Base-by-base conservation (phyloP, 1,284 basidiomycete species). In the Heterobasidion occidentale region DNA sequence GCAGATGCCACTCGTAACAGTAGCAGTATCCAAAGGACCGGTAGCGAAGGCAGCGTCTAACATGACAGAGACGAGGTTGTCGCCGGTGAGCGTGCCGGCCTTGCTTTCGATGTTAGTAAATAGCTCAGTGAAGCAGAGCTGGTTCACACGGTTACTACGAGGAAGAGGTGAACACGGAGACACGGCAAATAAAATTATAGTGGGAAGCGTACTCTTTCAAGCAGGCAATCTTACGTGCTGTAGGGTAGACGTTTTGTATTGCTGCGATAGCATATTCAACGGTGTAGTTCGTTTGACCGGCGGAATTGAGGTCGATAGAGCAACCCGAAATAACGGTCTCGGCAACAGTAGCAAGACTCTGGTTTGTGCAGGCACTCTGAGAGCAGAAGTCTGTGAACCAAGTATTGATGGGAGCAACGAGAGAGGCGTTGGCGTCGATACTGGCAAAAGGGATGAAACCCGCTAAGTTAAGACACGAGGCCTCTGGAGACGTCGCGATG, bases 331-430 rank as follows among this genome's bases (percentile, higher is more conserved):
- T 78, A 50, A 83, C 58, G 59, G 76, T 80, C 48, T 70, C 64
- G 7, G 77, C 74, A 36, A 86, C 68, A 8, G 70, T 63, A 12
- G 76, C 67, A n/a, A 81, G 71, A 3, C 79, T 79, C 35, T 68
- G 67, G 62, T 87, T 84, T 58, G 70, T 76, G 68, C 86, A 89
- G n/a, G 79, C 67, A 2, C 72, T 66, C 51, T 74, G 71, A 35
- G 71, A 60, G 67, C 86, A 90, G 53, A 84, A 36, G 36, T 75
- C 77, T 1, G 69, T 73, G 55, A 87, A 67, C 86, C 84, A 87
- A 44, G 51, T 74, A 67, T 84, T 72, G 57, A 88, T 62, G 7
- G 79, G 74, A 2, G 65, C 61, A 46, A 87, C 69, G 51, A 86
- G 58, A 2, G 84, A 84, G 9, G 70, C 63, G 60, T 71, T 74